Evolutionary conservation across 2,329 filamentous ascomycete genomes (phyloP), one percentile per base, ranked within the genome.

Genomic region (Colletotrichum musicola): DNA sequence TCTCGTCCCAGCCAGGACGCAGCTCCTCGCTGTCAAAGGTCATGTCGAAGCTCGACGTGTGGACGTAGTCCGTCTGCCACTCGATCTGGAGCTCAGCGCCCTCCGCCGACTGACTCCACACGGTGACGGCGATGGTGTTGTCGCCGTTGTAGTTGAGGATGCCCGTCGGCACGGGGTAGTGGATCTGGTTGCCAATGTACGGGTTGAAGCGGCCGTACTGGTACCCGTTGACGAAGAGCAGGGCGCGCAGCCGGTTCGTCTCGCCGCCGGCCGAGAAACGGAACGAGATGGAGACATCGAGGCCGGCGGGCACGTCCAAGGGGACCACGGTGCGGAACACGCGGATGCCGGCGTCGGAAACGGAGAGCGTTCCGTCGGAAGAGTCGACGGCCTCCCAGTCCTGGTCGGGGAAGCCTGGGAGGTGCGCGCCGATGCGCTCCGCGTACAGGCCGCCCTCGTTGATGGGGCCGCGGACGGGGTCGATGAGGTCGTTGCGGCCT

Each of bases 161-260:
- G 0, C 89, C 88, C 0, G 85, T 85, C 1, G 87, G 88, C 2
- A 91, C 85, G 1, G 89, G 88, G 72, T 88, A 91, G 16, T 83
- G 80, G 16, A 85, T 81, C 77, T 91, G 88, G 54, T 89, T 86
- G 0, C 89, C 89, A 46, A 91, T 88, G 57, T 86, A 83, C 0
- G 88, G 87, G 68, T 86, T 85, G 73, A 85, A 90, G 7, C 86
- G 83, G 2, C 86, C 88, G 71, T 89, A 90, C 73, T 90, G 88
- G 72, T 90, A 91, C 0, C 89, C 89, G 63, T 91, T 91, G n/a
- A 90, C 83, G 63, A 88, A 90, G 2, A 91, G 75, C 72, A 89
- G 83, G 0, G 84, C 85, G 12, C 89, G 82, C 3, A 82, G 71
- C 18, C 75, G 77, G 71, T 82, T 82, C 20, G 74, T 78, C 70